A percentile compares a stretch with the other conserved stretches of the same genome.
phyloP scores from a whole-genome alignment of 805 yeast species.

The Suhomyces sp. region DNA sequence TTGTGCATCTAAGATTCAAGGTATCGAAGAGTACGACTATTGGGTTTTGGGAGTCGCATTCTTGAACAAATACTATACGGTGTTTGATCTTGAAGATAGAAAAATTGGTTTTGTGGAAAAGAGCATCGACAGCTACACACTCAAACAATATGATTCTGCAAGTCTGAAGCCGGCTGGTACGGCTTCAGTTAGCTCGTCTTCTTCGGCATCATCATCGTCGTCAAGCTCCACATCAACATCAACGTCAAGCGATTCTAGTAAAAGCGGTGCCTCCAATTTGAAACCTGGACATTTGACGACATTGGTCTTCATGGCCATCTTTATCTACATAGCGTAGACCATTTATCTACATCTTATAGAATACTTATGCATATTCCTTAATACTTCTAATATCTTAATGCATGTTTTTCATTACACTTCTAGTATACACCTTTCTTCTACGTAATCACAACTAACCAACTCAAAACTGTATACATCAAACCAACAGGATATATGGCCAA shows the following conservation, averaged over 20 bases:
- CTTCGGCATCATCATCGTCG: background rate
- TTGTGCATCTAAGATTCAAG: constrained; percentile 67
- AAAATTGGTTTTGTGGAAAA: constrained; percentile 47
- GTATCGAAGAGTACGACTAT: constrained; percentile 34
- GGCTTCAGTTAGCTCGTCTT: background rate
- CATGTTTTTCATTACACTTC: background rate
- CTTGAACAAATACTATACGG: constrained; percentile 51
- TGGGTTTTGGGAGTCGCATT: constrained; percentile 71
- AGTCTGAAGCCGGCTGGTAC: background rate
- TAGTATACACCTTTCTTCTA: constrained; percentile 12
- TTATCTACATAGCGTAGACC: background rate
- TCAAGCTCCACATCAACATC: background rate
- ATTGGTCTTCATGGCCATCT: background rate
- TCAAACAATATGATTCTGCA: background rate
- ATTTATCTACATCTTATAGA: background rate
- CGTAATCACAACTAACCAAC: constrained; percentile 66
- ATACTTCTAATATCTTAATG: background rate
- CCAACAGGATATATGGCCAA: constrained; percentile 67
- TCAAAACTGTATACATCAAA: constrained; percentile 56
- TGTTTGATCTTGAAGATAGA: constrained; percentile 52
- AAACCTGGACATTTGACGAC: background rate
- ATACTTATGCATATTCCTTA: background rate
- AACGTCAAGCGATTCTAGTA: background rate
- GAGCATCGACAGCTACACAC: background rate
- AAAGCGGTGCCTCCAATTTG: background rate